phyloP scores from a whole-genome alignment of 306 rosid genomes.

The Cucumis melo region DNA sequence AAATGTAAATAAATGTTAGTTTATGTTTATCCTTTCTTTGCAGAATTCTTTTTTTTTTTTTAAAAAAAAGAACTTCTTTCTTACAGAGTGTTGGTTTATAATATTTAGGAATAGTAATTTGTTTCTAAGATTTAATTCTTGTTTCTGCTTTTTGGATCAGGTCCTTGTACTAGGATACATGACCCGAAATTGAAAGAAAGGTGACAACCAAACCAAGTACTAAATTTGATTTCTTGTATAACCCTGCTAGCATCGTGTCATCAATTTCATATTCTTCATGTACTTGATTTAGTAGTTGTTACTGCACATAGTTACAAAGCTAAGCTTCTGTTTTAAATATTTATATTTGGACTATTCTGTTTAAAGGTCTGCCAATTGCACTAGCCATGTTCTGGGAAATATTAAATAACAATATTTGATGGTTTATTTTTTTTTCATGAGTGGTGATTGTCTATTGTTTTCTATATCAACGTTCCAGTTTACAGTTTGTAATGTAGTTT shows the following conservation, averaged over 20 bases:
- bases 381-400: background rate
- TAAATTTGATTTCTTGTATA: background rate
- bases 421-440: background rate
- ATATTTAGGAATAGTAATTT: background rate
- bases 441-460: background rate
- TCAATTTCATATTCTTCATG: background rate
- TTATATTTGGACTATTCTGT: background rate
- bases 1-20: background rate
- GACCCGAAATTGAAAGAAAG: conserved; percentile 93
- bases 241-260: background rate
- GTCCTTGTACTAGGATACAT: conserved; percentile 81
- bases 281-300: background rate
- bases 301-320: background rate
- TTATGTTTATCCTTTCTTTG: background rate
- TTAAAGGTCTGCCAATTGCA: background rate
- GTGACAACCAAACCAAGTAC: conserved; percentile 20
- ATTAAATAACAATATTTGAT: background rate
- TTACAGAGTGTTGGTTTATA: background rate
- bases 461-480: background rate
- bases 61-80: too few relatives aligned
- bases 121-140: background rate
- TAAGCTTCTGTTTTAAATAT: background rate
- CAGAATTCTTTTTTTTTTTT: too few relatives aligned
- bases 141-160: conserved; percentile 25
- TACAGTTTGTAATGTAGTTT: background rate